Base-by-base conservation (phyloP, 805 yeast species). In the Soucietia sequanensis region DNA sequence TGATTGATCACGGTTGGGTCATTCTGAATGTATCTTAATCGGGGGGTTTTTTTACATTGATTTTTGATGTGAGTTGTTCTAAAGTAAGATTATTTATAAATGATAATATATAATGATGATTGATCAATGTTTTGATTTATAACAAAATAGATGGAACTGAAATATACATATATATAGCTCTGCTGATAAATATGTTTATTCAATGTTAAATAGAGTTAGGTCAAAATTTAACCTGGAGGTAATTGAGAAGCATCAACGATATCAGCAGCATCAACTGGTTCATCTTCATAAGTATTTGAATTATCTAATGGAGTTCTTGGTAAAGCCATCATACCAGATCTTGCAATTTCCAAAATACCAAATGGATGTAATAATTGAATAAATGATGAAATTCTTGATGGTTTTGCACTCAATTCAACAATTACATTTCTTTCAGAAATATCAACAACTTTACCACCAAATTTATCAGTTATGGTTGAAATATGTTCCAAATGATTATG, bases 141-240 rank as follows among this genome's bases (percentile, higher is more conserved):
- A n/a, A n/a, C n/a, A n/a, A n/a, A n/a, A n/a, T n/a, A n/a, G n/a
- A n/a, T n/a, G n/a, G n/a, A n/a, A n/a, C n/a, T n/a, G n/a, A n/a
- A n/a, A n/a, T n/a, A n/a, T n/a, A n/a, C n/a, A n/a, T n/a, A n/a
- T n/a, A n/a, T n/a, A n/a, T n/a, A n/a, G n/a, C n/a, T n/a, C n/a
- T n/a, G n/a, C n/a, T n/a, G n/a, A n/a, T n/a, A n/a, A n/a, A n/a
- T n/a, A n/a, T n/a, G n/a, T n/a, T n/a, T n/a, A n/a, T n/a, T n/a
- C n/a, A n/a, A n/a, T n/a, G n/a, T n/a, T n/a, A n/a, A n/a, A n/a
- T n/a, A n/a, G n/a, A n/a, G n/a, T n/a, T n/a, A n/a, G n/a, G n/a
- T n/a, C n/a, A n/a, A n/a, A n/a, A n/a, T n/a, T n/a, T 74, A 91
- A 76, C 99, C 98, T 18, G 99, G 99, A 43, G 99, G 99, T 54